Percentiles rank a stretch among this genome's conserved stretches.
These are phyloP conservation scores for Pseudohalonectria lignicola DNA, from an alignment of 2,329 filamentous ascomycete genomes.

Conservation along the genomic window DNA sequence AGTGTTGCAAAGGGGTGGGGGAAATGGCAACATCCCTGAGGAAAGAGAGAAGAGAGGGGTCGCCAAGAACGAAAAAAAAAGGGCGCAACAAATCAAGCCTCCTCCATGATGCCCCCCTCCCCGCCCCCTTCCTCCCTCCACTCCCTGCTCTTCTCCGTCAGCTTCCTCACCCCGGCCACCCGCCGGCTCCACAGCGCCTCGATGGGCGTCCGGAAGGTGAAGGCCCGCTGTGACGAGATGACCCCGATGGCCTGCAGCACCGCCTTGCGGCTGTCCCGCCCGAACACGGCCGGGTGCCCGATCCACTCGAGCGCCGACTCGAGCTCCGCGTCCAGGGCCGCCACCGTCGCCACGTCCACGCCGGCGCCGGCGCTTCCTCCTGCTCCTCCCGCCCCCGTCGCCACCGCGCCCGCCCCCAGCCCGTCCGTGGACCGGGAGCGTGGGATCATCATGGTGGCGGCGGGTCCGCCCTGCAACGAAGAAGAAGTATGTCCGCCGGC, in stretches of 20 bases:
- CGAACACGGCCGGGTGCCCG: constrained; percentile 89
- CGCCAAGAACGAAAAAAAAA: no score
- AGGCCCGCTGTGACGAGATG: constrained; percentile 86
- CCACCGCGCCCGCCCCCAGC: constrained; percentile 19
- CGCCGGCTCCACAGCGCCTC: constrained; percentile 84
- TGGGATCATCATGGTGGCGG: constrained; percentile 27
- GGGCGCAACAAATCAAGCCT: constrained; percentile 32
- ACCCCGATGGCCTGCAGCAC: constrained; percentile 94
- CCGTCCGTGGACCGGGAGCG: constrained; percentile 45
- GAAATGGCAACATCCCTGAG: no score
- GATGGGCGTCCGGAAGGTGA: constrained; percentile 83
- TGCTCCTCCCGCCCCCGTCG: not conserved
- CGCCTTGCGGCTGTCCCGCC: constrained; percentile 86
- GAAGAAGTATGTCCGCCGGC: no score
- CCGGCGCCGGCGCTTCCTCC: constrained; percentile 44
- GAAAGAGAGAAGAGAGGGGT: no score
- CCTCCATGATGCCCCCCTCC: constrained; percentile 52
- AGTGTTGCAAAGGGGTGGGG: no score
- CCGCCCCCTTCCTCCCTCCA: constrained; percentile 85
- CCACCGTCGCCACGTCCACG: constrained; percentile 75
- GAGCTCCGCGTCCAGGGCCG: constrained; percentile 81
- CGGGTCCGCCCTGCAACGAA: no score
- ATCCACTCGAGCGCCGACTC: constrained; percentile 94
- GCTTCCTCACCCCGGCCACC: constrained; percentile 66
- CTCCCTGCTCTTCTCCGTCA: constrained; percentile 76